Percentiles rank a stretch among this genome's conserved stretches.
Evolutionary conservation across 331 rosid genomes (phyloP).

Genomic region (Telfairia occidentalis): DNA sequence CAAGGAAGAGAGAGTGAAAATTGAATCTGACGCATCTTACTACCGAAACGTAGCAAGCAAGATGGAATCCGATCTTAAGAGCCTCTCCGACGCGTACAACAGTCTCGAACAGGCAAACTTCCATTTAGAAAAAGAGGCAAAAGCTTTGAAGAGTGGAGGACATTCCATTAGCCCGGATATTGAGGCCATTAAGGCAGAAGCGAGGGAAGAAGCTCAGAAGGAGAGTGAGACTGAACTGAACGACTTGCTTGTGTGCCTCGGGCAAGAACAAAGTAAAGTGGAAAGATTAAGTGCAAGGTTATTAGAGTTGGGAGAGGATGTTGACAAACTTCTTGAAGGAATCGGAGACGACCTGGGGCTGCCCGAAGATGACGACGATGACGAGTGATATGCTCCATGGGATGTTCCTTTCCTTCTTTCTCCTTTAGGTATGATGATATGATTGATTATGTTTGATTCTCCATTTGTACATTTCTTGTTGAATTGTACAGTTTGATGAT

Average conservation of each 20-base stretch:
- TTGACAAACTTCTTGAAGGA: slow-evolving; percentile 69
- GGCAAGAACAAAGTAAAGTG: slow-evolving; percentile 93
- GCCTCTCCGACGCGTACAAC: slow-evolving; percentile 85
- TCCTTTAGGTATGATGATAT: slow-evolving; percentile 10
- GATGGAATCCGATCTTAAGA: slow-evolving; percentile 78
- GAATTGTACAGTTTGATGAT: slow-evolving; percentile 28
- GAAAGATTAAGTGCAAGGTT: slow-evolving; percentile 61
- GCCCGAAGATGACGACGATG: slow-evolving; percentile 40
- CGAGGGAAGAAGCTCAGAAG: slow-evolving; percentile 89
- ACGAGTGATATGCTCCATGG: slow-evolving; percentile 18
- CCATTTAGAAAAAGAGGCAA: slow-evolving; percentile 62
- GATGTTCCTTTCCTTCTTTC: neutral
- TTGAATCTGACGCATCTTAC: slow-evolving; percentile 55
- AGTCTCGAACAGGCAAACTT: slow-evolving; percentile 76
- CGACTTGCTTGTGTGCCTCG: slow-evolving; percentile 90
- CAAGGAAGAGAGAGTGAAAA: slow-evolving; percentile 58
- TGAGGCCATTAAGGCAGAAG: slow-evolving; percentile 70
- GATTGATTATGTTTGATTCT: slow-evolving; percentile 7
- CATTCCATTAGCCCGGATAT: slow-evolving; percentile 36
- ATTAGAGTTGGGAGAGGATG: slow-evolving; percentile 79
- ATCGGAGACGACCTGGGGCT: slow-evolving; percentile 63
- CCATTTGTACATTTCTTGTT: slow-evolving; percentile 20
- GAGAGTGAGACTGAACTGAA: slow-evolving; percentile 84
- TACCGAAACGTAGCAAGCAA: slow-evolving; percentile 63
- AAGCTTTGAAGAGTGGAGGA: slow-evolving; percentile 39